Evolutionary conservation across 202 grass and related monocot species (phyloP), one percentile per base, ranked within the genome.

Genomic region (Thinopyrum obtusiflorum): DNA sequence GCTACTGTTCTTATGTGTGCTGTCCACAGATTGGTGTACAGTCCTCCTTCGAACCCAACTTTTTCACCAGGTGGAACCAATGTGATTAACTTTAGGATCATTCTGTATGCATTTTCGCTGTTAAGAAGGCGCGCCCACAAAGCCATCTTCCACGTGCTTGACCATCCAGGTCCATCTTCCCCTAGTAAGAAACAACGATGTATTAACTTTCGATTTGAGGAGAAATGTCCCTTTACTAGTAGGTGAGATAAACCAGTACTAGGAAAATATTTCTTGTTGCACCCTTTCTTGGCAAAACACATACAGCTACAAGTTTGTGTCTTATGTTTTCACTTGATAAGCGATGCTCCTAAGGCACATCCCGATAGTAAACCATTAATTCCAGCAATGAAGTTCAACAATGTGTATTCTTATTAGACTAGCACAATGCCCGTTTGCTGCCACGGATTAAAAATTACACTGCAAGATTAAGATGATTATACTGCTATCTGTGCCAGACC

Each of bases 81-180:
- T 15, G 23, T 88, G 64, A 93, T 90, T 76, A 90, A 66, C 65
- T 90, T 87, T 20, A 46, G 72, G 29, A 93, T 28, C 88, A 93
- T 83, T 59, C 26, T 84, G 76, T 93, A 90, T 47, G 91, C 88
- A 25, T 90, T 84, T 47, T 86, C 57, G 10, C 86, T 79, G 57
- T 88, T 86, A 17, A 68, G 65, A 88, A 93, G 91, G 37, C 53
- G 91, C 51, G 88, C 80, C 91, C 88, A 90, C 27, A 90, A 69
- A 47, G 88, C 86, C 91, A 88, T 86, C 80, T 93, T 93, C 91
- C 91, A 93, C 83, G 88, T 90, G 21, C 75, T 88, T 8, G 91
- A 93, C 91, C 91, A 93, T 36, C 80, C 91, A 61, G 91, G 91
- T 14, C 88, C 91, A 40, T 82, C 86, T 66, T 93, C 91, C 12